Conservation (phyloP, 495 filamentous ascomycete genomes). For the Aspergillus asperescens region DNA sequence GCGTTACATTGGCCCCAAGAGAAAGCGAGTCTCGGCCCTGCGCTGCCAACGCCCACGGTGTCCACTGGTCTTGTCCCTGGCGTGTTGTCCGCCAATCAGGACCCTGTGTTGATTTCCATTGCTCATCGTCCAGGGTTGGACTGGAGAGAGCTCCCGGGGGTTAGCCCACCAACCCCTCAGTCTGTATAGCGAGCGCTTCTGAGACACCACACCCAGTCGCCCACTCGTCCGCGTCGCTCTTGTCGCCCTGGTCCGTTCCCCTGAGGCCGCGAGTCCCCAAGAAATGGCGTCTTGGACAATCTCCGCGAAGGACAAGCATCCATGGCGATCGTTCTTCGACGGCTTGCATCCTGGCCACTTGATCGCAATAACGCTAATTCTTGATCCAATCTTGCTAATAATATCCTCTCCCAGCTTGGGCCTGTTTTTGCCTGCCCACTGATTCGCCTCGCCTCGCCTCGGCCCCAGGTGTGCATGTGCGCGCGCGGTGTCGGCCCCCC, state of each 20-base stretch:
- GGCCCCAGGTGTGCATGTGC: constrained; percentile 19
- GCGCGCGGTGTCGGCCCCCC: background rate
- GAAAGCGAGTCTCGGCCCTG: background rate
- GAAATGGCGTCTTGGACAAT: background rate
- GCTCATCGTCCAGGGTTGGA: background rate
- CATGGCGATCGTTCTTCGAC: background rate
- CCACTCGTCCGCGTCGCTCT: no score
- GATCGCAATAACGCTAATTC: constrained; percentile 1
- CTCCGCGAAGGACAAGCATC: background rate
- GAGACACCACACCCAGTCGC: no score
- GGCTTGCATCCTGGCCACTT: background rate
- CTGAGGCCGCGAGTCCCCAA: no score
- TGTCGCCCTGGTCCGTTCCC: no score
- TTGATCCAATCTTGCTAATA: constrained; percentile 10
- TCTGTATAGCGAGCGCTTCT: no score
- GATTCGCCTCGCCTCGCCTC: constrained; percentile 14
- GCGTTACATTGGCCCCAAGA: background rate
- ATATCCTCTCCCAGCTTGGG: constrained; percentile 1
- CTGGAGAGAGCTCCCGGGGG: no score
- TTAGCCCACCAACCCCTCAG: no score
- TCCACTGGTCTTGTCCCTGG: background rate
- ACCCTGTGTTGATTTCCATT: background rate
- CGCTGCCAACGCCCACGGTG: background rate
- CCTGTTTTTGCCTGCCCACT: constrained; percentile 8
- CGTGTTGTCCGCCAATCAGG: background rate